phyloP scores from a whole-genome alignment of 2,329 filamentous ascomycete species.

The Alternaria triticimaculans region DNA sequence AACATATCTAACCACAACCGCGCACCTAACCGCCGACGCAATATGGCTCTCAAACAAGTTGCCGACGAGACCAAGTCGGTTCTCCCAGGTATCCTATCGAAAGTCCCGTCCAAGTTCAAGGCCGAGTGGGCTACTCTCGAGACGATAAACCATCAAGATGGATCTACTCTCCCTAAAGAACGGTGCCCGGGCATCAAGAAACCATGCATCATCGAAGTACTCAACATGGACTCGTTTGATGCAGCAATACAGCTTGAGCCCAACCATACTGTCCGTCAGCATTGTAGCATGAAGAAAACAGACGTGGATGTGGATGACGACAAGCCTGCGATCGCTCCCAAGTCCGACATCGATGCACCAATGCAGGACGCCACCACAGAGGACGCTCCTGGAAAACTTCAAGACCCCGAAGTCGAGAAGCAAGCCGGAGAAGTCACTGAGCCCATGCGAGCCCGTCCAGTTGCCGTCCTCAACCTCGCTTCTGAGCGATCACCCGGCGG shows the following conservation, averaged over 20 bases:
- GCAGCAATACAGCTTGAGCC: constrained; percentile 38
- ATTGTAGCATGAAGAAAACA: constrained; percentile 3
- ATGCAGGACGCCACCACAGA: neutral
- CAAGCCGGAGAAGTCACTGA: neutral
- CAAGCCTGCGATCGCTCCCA: neutral
- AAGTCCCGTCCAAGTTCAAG: constrained; percentile 22
- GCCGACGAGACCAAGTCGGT: constrained; percentile 35
- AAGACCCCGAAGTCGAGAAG: neutral
- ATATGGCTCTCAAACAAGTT: constrained; percentile 29
- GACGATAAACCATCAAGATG: constrained; percentile 15
- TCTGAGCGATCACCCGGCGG: constrained; percentile 66
- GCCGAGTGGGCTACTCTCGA: constrained; percentile 25
- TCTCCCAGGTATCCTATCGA: constrained; percentile 29
- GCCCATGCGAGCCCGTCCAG: constrained; percentile 32
- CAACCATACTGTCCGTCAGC: constrained; percentile 17
- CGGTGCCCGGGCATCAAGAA: constrained; percentile 33
- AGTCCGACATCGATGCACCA: neutral
- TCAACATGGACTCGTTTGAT: constrained; percentile 45
- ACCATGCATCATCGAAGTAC: constrained; percentile 35
- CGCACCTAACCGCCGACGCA: constrained; percentile 27
- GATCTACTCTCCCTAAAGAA: constrained; percentile 20
- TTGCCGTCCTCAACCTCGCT: constrained; percentile 72
- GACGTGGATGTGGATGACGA: neutral
- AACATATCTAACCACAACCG: constrained; percentile 8
- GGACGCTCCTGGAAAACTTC: neutral